These are phyloP conservation scores for Linum usitatissimum DNA, from an alignment of 345 rosid species.

Conservation along the genomic window DNA sequence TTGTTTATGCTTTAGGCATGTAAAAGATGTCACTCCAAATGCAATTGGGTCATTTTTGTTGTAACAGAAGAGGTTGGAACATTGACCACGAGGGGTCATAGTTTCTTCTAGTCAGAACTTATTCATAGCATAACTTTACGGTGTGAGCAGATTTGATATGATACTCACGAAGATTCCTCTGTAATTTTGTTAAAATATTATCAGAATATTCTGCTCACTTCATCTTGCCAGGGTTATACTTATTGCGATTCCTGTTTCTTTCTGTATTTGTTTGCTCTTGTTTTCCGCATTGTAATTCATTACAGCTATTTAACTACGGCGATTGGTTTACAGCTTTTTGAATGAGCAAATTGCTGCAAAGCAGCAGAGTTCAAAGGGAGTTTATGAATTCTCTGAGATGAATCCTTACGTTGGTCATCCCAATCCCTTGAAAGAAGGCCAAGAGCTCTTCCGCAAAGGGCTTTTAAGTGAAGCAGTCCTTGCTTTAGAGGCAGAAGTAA, in stretches of 20 bases:
- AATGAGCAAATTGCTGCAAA: slow-evolving; percentile 59
- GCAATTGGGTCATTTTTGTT: no score
- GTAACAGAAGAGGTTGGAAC: no score
- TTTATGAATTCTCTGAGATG: slow-evolving; percentile 94
- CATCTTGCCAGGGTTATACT: background rate
- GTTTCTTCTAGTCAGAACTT: no score
- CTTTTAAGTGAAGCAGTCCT: slow-evolving; percentile 99
- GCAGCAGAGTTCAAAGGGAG: slow-evolving; percentile 66
- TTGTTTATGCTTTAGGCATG: no score
- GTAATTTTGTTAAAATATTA: no score
- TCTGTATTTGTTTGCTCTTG: background rate
- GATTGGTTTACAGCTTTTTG: slow-evolving; percentile 36
- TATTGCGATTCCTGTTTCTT: background rate
- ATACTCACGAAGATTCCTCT: no score
- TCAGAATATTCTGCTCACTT: background rate
- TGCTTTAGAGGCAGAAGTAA: slow-evolving; percentile 97
- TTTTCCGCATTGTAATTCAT: background rate
- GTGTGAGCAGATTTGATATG: no score
- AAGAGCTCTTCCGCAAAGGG: slow-evolving; percentile 88
- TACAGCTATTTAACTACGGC: background rate
- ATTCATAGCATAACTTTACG: no score
- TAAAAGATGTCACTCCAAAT: no score
- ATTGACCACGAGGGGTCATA: no score
- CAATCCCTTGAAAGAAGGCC: slow-evolving; percentile 94
- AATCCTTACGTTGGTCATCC: slow-evolving; percentile 99